A percentile compares a stretch with the other conserved stretches of the same genome.
These are phyloP conservation scores for Gossypium longicalyx DNA, from an alignment of 345 rosid genomes.

Conservation along the genomic window DNA sequence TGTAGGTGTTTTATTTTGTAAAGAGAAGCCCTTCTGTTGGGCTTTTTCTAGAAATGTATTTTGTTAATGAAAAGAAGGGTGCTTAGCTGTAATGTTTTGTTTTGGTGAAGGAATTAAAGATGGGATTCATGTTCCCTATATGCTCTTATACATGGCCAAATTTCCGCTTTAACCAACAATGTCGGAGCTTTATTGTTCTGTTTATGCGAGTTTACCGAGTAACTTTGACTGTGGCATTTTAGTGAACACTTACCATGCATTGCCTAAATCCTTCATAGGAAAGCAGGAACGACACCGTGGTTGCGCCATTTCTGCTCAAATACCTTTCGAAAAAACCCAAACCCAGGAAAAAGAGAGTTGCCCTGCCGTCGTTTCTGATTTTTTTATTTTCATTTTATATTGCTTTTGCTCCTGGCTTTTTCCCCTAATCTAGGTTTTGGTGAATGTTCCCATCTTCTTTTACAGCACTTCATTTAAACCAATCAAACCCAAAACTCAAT, in stretches of 20 bases:
- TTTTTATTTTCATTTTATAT: too few relatives aligned
- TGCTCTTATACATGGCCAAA: too few relatives aligned
- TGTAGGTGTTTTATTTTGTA: neutral
- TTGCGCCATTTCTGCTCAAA: too few relatives aligned
- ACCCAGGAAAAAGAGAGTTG: neutral
- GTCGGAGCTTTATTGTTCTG: too few relatives aligned
- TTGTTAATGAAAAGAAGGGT: neutral
- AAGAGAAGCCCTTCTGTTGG: neutral
- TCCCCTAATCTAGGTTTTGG: too few relatives aligned
- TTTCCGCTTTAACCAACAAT: too few relatives aligned
- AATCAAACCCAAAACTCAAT: too few relatives aligned
- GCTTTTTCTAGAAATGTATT: neutral
- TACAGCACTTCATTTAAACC: too few relatives aligned
- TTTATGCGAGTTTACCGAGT: neutral
- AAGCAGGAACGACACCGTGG: neutral
- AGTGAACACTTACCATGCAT: neutral
- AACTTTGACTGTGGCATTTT: conserved; percentile 12
- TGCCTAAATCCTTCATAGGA: neutral
- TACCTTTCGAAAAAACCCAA: too few relatives aligned
- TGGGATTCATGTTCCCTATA: neutral
- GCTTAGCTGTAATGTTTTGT: neutral
- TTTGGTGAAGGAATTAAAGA: neutral
- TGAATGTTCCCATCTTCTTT: too few relatives aligned
- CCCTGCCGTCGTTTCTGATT: neutral
- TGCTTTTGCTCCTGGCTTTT: too few relatives aligned